Evolutionary conservation across 2,329 filamentous ascomycete genomes (phyloP).

Genomic region (Exophiala oligosperma): DNA sequence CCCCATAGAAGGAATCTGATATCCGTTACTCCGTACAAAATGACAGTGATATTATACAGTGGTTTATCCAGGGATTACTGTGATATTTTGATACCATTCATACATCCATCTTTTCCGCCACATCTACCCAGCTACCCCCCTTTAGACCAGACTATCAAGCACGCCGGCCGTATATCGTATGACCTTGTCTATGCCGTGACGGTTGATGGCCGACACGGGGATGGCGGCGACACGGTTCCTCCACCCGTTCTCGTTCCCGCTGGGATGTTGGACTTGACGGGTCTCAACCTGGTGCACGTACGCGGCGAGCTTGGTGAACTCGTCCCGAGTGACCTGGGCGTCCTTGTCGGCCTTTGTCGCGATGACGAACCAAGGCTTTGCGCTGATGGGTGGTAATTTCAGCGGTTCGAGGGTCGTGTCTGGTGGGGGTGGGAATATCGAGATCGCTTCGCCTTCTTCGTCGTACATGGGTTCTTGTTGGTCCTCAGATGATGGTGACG

Average conservation of each 20-base stretch:
- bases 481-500: constrained; percentile 1
- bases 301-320: constrained; percentile 67
- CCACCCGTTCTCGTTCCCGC: constrained; percentile 67
- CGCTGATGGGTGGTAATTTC: constrained; percentile 70
- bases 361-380: constrained; percentile 96
- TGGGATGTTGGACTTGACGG: constrained; percentile 70
- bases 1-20: too few species aligned
- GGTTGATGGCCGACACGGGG: constrained; percentile 85
- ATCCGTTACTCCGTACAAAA: too few species aligned
- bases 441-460: constrained; percentile 22
- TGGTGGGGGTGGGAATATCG: constrained; percentile 23
- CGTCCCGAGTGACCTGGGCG: constrained; percentile 66
- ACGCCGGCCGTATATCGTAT: constrained; percentile 44
- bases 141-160: constrained; percentile 33
- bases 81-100: too few species aligned
- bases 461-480: constrained; percentile 5
- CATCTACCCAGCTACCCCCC: too few species aligned
- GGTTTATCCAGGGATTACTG: too few species aligned
- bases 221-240: constrained; percentile 61
- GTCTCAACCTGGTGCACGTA: constrained; percentile 69
- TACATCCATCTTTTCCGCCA: too few species aligned
- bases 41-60: too few species aligned
- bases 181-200: constrained; percentile 71
- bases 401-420: constrained; percentile 44
- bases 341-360: constrained; percentile 83